Evolutionary conservation across 139 green algal species (phyloP).

Genomic region (Limnomonas spitsbergensis): DNA sequence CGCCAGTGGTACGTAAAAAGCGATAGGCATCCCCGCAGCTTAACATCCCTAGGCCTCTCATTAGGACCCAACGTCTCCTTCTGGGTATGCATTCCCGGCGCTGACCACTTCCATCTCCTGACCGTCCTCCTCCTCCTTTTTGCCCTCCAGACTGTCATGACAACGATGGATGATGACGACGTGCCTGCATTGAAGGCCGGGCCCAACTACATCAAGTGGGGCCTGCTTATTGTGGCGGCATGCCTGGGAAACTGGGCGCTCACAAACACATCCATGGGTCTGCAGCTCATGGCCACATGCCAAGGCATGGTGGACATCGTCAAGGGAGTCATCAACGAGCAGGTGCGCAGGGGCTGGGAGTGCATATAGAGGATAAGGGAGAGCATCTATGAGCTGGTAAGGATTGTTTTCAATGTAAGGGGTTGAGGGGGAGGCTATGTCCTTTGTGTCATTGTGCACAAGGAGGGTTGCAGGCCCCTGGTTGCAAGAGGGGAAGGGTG

Average conservation of each 20-base stretch:
- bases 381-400: background rate
- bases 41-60: background rate
- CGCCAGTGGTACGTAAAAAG: background rate
- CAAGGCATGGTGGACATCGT: conserved; percentile 1
- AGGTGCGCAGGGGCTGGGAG: too few species aligned
- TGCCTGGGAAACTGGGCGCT: conserved; percentile 7
- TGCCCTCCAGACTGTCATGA: too few species aligned
- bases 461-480: background rate
- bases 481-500: background rate
- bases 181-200: too few species aligned
- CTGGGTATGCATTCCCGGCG: too few species aligned
- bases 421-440: background rate
- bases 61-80: background rate
- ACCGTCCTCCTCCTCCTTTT: too few species aligned
- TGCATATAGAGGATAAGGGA: background rate
- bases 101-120: too few species aligned
- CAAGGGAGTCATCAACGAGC: background rate
- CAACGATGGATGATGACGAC: too few species aligned
- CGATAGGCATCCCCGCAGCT: background rate
- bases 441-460: background rate
- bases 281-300: background rate
- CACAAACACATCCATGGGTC: conserved; percentile 8
- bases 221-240: background rate
- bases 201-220: conserved; percentile 9
- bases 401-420: too few species aligned